Conservation (phyloP, 108 stramenopile genomes). For the Nannochloropsis gaditana region DNA sequence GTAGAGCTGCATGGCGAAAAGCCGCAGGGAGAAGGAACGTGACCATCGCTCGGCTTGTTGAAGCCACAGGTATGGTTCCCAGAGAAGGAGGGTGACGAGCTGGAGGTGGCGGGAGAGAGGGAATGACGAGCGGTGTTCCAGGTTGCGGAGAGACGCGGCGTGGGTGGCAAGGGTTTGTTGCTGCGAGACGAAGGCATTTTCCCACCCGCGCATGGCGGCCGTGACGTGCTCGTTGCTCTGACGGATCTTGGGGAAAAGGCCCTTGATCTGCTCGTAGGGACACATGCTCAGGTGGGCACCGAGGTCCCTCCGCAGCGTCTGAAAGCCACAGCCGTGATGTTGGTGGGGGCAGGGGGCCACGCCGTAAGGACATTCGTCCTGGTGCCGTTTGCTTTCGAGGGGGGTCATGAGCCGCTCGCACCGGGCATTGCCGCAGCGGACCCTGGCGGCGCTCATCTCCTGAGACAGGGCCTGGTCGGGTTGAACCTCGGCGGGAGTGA, state of each 20-base stretch:
- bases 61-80: background rate
- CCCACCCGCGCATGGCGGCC: background rate
- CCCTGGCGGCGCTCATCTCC: background rate
- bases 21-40: background rate
- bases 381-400: background rate
- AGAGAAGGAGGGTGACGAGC: background rate
- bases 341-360: background rate
- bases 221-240: conserved; percentile 17
- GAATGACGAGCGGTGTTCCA: background rate
- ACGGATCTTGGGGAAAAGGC: background rate
- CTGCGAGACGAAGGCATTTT: background rate
- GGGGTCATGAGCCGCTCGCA: background rate
- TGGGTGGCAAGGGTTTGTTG: conserved; percentile 16
- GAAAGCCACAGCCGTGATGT: background rate
- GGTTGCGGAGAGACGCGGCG: background rate
- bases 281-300: background rate
- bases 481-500: background rate
- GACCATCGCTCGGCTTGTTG: background rate
- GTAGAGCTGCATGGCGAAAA: background rate
- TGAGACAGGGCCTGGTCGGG: background rate
- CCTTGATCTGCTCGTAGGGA: background rate
- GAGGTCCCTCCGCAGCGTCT: background rate
- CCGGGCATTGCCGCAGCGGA: background rate
- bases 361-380: conserved; percentile 5
- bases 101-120: background rate